phyloP scores from a whole-genome alignment of 345 rosid species.

The Schrenkiella parvula region DNA sequence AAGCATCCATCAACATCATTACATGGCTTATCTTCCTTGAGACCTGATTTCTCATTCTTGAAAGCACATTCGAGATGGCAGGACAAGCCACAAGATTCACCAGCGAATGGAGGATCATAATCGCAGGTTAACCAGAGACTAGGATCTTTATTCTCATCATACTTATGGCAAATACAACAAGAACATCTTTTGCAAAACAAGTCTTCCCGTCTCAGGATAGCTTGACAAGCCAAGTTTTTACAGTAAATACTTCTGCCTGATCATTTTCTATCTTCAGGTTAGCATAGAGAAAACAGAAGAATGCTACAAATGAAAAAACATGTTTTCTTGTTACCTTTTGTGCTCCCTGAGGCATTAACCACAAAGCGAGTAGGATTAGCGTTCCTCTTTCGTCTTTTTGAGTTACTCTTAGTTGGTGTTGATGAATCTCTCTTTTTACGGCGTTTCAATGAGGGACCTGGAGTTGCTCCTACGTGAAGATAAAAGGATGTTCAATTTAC shows the following conservation, averaged over 20 bases:
- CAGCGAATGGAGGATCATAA: slow-evolving; percentile 36
- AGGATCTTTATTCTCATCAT: slow-evolving; percentile 69
- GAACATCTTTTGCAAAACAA: slow-evolving; percentile 64
- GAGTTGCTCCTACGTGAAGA: slow-evolving; percentile 5
- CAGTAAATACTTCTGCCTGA: slow-evolving; percentile 21
- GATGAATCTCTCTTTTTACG: slow-evolving; percentile 33
- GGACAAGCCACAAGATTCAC: slow-evolving; percentile 51
- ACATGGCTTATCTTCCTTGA: slow-evolving; percentile 9
- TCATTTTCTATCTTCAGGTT: background rate
- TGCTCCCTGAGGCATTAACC: background rate
- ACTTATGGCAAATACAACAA: slow-evolving; percentile 56
- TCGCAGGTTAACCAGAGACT: slow-evolving; percentile 65
- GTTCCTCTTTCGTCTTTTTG: slow-evolving; percentile 14
- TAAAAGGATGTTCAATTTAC: background rate
- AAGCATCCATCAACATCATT: slow-evolving; percentile 43
- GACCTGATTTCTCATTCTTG: slow-evolving; percentile 40
- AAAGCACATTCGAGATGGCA: slow-evolving; percentile 63
- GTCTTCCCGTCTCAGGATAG: slow-evolving; percentile 30
- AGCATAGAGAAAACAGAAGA: background rate
- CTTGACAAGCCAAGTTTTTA: slow-evolving; percentile 59
- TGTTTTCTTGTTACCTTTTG: background rate
- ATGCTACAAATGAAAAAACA: background rate
- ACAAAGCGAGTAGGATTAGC: background rate
- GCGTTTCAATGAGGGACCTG: slow-evolving; percentile 37
- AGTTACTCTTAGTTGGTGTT: slow-evolving; percentile 5